Evolutionary conservation across 805 yeast species (phyloP), one percentile per base, ranked within the genome.

Genomic region (Metschnikowia drakensbergensis): DNA sequence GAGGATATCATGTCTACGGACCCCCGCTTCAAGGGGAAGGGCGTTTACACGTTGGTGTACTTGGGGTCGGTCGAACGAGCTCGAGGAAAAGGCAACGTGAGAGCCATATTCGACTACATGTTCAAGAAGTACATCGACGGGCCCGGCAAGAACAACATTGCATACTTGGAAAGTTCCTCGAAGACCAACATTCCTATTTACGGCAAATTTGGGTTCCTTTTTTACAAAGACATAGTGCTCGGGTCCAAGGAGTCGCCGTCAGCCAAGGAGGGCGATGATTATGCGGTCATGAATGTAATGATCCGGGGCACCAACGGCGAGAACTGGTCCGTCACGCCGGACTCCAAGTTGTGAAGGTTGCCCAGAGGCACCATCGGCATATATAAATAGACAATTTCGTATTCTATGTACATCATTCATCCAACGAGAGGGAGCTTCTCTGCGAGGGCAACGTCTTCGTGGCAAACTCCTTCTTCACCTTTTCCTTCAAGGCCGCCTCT

Each of bases 371-470:
- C 17, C 17, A 17, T 17, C 17, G 17, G 17, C 9, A 30, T 6
- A 40, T 6, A 13, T 7, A n/a, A 13, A 30, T 40, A 41, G 35
- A 35, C 26, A 3, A 22, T 33, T 10, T 34, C 13, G 25, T 9
- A n/a, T 23, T 36, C 34, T 42, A 54, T 49, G 31, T 43, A 44
- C 52, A 37, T 43, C 62, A 72, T 58, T 72, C 76, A 48, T 73
- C 76, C 53, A 72, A 63, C 17, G 75, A 69, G 46, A 73, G 68
- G 10, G 56, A 60, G 62, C 74, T 68, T 60, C 71, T 78, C 51
- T 80, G 81, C 46, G 89, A 82, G 37, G 94, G 90, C 54, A 81
- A 67, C 6, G 75, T 61, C 54, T 74, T 68, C 4, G 76, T 70
- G 53, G 78, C 82, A 57, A 79, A 84, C 55, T 77, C 78, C 49